Base-by-base conservation (phyloP, 768 basidiomycete species). In the Agaricus blazei region DNA sequence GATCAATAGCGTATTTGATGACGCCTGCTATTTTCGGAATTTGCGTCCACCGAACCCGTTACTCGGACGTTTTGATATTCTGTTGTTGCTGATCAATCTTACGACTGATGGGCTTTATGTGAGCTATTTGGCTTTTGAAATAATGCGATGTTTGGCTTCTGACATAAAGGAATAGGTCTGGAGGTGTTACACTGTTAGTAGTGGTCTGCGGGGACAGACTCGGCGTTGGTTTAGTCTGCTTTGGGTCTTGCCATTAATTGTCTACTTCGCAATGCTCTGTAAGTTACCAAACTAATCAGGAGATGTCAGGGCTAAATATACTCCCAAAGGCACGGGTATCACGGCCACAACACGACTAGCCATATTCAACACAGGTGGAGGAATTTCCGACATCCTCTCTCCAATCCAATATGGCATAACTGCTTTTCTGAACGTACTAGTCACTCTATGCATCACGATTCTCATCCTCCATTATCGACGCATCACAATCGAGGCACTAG, bases 371-470 rank as follows among this genome's bases (percentile, higher is more conserved):
- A 8, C 8, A 40, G 8, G 37, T 3, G 50, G 50, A 24, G 31
- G 9, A 9, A n/a, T 37, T 24, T 19, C 15, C 8, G 23, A 27
- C 9, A 27, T 26, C 2, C 38, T 41, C 2, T 11, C 37, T 11
- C 23, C 37, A n/a, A 15, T 41, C 15, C 50, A 40, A 9, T 40
- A 12, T 8, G 42, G 41, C 6, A 28, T 43, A 14, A 29, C 51
- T 1, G 41, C 27, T n/a, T 46, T 52, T 27, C 51, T 61, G 24
- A 61, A 61, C 47, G 50, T 49, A 40, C n/a, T 56, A 23, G 54
- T 61, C n/a, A 61, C 58, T 15, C 19, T 44, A 15, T 42, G 58
- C 14, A 47, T 59, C 15, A 43, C 56, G 4, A 27, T 45, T 26
- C 54, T 55, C 14, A 46, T 61, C n/a, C 36, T 58, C 9, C 48